A percentile compares a stretch with the other conserved stretches of the same genome.
Conservation (phyloP, 2,329 filamentous ascomycete species). For the Penicillium sp. region DNA sequence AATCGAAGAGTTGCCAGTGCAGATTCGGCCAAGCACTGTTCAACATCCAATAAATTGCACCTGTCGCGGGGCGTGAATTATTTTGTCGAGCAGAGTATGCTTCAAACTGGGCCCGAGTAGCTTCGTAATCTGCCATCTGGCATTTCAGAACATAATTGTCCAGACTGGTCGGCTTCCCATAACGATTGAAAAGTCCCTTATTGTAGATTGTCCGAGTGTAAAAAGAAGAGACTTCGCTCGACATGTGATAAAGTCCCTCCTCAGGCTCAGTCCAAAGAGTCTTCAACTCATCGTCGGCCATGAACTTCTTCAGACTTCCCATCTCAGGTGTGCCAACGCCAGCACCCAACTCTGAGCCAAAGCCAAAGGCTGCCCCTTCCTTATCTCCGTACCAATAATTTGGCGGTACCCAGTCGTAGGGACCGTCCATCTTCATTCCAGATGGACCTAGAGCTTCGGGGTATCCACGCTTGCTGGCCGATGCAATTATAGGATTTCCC, state of each 20-base stretch:
- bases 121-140: constrained; percentile 68
- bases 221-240: constrained; percentile 59
- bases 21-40: constrained; percentile 68
- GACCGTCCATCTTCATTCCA: constrained; percentile 69
- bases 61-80: constrained; percentile 59
- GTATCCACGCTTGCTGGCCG: constrained; percentile 60
- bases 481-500: constrained; percentile 62
- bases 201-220: constrained; percentile 64
- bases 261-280: constrained; percentile 61
- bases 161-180: constrained; percentile 56
- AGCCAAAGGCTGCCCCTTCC: constrained; percentile 64
- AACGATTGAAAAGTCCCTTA: constrained; percentile 55
- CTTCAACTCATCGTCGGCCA: constrained; percentile 55
- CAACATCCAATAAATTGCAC: constrained; percentile 70
- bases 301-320: constrained; percentile 57
- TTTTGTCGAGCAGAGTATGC: constrained; percentile 59
- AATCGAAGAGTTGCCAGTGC: constrained; percentile 69
- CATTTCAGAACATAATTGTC: constrained; percentile 64
- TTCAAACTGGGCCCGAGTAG: constrained; percentile 64
- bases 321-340: constrained; percentile 67
- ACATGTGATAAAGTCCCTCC: constrained; percentile 64
- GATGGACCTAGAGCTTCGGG: constrained; percentile 57
- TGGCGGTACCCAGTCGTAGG: constrained; percentile 69
- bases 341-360: constrained; percentile 65
- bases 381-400: constrained; percentile 65